A percentile compares a stretch with the other conserved stretches of the same genome.
These are phyloP conservation scores for Bodo saltans DNA, from an alignment of 78 protist genomes.

Conservation along the genomic window DNA sequence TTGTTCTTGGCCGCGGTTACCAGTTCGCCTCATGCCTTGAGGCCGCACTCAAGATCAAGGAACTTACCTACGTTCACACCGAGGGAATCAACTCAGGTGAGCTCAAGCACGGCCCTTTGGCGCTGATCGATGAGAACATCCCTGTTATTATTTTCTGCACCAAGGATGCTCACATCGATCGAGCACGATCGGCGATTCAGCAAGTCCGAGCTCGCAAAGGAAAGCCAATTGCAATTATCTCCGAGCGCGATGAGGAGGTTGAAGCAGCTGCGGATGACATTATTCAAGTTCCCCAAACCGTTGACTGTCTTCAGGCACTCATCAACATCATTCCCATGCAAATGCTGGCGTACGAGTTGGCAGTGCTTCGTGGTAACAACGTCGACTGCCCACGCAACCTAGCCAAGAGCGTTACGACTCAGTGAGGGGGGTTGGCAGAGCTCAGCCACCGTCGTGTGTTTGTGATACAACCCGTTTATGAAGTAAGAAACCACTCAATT, in stretches of 20 bases:
- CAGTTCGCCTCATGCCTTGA: conserved; percentile 84
- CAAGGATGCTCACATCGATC: conserved; percentile 30
- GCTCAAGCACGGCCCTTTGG: conserved; percentile 97
- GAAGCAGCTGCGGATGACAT: background rate
- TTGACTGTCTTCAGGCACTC: conserved; percentile 59
- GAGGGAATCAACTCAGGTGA: conserved; percentile 93
- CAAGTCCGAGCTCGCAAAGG: conserved; percentile 63
- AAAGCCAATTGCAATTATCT: conserved; percentile 27
- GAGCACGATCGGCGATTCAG: conserved; percentile 38
- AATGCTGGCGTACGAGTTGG: conserved; percentile 87
- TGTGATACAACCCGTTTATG: too few relatives aligned
- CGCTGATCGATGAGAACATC: conserved; percentile 78
- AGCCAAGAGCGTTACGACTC: conserved; percentile 88
- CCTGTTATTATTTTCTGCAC: conserved; percentile 68
- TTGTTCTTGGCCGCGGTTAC: conserved; percentile 89
- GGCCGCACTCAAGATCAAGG: conserved; percentile 87
- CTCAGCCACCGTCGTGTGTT: too few relatives aligned
- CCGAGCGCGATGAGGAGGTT: conserved; percentile 24
- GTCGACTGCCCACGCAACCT: conserved; percentile 94
- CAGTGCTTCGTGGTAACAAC: conserved; percentile 50
- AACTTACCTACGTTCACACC: conserved; percentile 90
- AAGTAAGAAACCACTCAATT: too few relatives aligned
- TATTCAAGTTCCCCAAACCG: conserved; percentile 32
- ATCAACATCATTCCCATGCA: conserved; percentile 82
- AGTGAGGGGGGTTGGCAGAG: background rate